Evolutionary conservation across 257 asterid genomes (phyloP).

Genomic region (Gentiana dahurica): DNA sequence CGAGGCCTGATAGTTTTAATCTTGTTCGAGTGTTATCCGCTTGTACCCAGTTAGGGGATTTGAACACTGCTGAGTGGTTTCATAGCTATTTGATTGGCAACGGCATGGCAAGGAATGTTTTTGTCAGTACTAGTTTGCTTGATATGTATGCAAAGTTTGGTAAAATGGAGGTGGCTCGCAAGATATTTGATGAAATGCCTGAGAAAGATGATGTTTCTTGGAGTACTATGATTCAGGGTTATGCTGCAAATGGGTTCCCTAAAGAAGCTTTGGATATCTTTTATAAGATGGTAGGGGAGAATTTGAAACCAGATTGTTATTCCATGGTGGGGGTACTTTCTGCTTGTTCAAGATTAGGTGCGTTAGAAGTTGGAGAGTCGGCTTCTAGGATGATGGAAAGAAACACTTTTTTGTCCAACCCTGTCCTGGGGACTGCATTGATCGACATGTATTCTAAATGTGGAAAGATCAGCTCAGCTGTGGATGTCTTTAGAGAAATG

Average conservation of each 20-base stretch:
- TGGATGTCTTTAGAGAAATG: constrained; percentile 28
- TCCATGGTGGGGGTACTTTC: constrained; percentile 46
- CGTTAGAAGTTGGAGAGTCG: constrained; percentile 34
- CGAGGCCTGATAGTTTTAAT: constrained; percentile 31
- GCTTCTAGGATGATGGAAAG: constrained; percentile 24
- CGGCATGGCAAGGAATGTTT: constrained; percentile 30
- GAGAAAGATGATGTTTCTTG: constrained; percentile 38
- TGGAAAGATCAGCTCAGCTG: constrained; percentile 25
- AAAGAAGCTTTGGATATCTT: constrained; percentile 32
- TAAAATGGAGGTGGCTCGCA: constrained; percentile 28
- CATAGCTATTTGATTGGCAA: constrained; percentile 17
- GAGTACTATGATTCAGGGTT: constrained; percentile 44
- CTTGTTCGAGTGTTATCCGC: constrained; percentile 29
- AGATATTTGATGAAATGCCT: constrained; percentile 30
- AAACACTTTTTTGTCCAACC: constrained; percentile 25
- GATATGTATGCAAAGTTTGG: constrained; percentile 38
- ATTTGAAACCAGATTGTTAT: constrained; percentile 24
- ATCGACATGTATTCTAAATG: constrained; percentile 41
- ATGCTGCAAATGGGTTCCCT: constrained; percentile 34
- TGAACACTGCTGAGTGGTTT: constrained; percentile 26
- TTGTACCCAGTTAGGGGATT: constrained; percentile 26
- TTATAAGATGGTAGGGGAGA: constrained; percentile 19
- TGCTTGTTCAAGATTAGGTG: constrained; percentile 40
- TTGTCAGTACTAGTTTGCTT: constrained; percentile 28
- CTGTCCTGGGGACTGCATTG: constrained; percentile 32